phyloP scores from a whole-genome alignment of 192 early-diverging fungal species.

The Coemansia reversa region DNA sequence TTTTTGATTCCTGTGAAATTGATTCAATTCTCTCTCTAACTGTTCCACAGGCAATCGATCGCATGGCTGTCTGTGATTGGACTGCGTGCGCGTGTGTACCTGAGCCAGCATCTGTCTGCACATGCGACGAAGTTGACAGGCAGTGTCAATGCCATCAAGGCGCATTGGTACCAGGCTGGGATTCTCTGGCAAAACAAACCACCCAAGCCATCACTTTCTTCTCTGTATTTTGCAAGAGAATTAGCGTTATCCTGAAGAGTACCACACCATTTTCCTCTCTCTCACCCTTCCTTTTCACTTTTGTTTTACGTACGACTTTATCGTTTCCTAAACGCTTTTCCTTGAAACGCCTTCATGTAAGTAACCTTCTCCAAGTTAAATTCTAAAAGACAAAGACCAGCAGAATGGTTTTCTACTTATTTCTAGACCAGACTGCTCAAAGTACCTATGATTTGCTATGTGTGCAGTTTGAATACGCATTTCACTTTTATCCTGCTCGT shows the following conservation, averaged over 20 bases:
- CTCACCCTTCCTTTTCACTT: not conserved
- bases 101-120: not conserved
- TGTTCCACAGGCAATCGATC: not conserved
- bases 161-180: not conserved
- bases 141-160: not conserved
- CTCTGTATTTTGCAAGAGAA: slow-evolving; percentile 5
- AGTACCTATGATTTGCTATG: not conserved
- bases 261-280: not conserved
- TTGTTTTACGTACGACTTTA: not conserved
- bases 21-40: slow-evolving; percentile 1
- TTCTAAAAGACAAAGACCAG: not conserved
- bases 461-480: not conserved
- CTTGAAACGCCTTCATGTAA: not conserved
- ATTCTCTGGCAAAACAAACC: not conserved
- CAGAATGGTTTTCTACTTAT: not conserved
- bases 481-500: not conserved
- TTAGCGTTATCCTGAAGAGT: slow-evolving; percentile 1
- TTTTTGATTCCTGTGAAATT: slow-evolving; percentile 2
- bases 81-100: not conserved
- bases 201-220: slow-evolving; percentile 1
- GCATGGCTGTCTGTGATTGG: slow-evolving; percentile 46
- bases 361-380: not conserved
- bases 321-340: not conserved
- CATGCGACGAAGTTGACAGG: not conserved
- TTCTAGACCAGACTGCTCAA: not conserved